phyloP scores from a whole-genome alignment of 768 basidiomycete genomes.

The Amanita jacksonii region DNA sequence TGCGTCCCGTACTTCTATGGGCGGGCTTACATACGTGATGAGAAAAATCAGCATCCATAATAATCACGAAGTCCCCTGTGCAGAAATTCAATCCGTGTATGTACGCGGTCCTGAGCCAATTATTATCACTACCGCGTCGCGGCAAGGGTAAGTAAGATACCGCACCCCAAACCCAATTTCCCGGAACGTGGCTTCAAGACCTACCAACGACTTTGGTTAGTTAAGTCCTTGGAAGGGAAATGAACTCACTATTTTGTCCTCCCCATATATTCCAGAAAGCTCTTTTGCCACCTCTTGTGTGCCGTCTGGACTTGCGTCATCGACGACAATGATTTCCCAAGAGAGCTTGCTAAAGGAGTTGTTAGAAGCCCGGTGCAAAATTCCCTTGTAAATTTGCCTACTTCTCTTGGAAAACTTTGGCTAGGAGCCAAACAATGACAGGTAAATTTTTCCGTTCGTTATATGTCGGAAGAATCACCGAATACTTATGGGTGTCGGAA shows the following conservation, averaged over 20 bases:
- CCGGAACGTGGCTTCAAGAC: constrained; percentile 80
- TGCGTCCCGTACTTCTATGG: not conserved
- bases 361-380: not conserved
- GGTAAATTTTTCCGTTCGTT: constrained; percentile 91
- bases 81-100: constrained; percentile 87
- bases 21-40: constrained; percentile 61
- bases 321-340: constrained; percentile 89
- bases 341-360: constrained; percentile 43
- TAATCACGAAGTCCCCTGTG: constrained; percentile 88
- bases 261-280: constrained; percentile 71
- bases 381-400: constrained; percentile 26
- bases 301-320: constrained; percentile 89
- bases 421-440: constrained; percentile 79
- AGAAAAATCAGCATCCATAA: constrained; percentile 96
- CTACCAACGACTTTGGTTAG: constrained; percentile 25
- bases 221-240: not conserved
- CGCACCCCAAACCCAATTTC: constrained; percentile 84
- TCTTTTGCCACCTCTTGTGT: constrained; percentile 83
- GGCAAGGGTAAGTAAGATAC: not conserved
- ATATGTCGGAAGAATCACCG: constrained; percentile 89
- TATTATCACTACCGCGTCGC: constrained; percentile 5
- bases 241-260: constrained; percentile 61
- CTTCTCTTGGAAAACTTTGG: constrained; percentile 69
- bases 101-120: constrained; percentile 66
- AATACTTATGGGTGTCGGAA: constrained; percentile 67